phyloP scores from a whole-genome alignment of 805 yeast species.

The Metschnikowia corniflorae region DNA sequence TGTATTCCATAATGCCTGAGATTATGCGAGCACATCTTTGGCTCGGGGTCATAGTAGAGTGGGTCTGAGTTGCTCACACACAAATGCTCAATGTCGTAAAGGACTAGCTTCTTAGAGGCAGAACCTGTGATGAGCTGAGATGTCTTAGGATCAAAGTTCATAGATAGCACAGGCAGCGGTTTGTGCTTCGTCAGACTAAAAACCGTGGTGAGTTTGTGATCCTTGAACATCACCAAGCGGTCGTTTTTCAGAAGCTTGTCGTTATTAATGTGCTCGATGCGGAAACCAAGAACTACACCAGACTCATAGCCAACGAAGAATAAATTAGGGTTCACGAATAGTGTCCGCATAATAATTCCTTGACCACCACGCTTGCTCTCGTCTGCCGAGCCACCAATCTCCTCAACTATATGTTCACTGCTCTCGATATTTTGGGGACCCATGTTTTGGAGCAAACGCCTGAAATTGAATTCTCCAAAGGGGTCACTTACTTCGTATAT shows the following conservation, averaged over 20 bases:
- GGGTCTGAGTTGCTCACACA: background rate
- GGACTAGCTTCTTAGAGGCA: constrained; percentile 39
- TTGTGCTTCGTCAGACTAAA: constrained; percentile 33
- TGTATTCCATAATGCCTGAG: constrained; percentile 21
- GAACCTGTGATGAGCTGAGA: constrained; percentile 43
- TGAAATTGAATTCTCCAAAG: constrained; percentile 17
- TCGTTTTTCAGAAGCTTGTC: constrained; percentile 3
- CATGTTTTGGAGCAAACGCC: constrained; percentile 33
- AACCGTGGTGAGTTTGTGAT: constrained; percentile 18
- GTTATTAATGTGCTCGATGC: constrained; percentile 16
- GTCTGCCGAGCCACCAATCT: constrained; percentile 5
- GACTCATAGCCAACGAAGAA: constrained; percentile 68
- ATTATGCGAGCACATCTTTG: constrained; percentile 1
- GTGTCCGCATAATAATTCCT: constrained; percentile 67
- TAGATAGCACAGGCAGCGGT: constrained; percentile 55
- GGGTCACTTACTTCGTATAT: constrained; percentile 42
- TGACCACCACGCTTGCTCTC: constrained; percentile 26
- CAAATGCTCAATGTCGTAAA: constrained; percentile 21
- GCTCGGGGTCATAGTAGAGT: background rate
- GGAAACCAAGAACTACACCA: constrained; percentile 47
- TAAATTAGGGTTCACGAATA: constrained; percentile 29
- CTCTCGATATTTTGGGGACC: constrained; percentile 11
- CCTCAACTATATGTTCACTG: constrained; percentile 8
- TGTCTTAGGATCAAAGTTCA: constrained; percentile 26
- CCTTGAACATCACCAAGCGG: constrained; percentile 24